These are phyloP conservation scores for Galerina marginata DNA, from an alignment of 768 basidiomycete genomes.

Conservation along the genomic window DNA sequence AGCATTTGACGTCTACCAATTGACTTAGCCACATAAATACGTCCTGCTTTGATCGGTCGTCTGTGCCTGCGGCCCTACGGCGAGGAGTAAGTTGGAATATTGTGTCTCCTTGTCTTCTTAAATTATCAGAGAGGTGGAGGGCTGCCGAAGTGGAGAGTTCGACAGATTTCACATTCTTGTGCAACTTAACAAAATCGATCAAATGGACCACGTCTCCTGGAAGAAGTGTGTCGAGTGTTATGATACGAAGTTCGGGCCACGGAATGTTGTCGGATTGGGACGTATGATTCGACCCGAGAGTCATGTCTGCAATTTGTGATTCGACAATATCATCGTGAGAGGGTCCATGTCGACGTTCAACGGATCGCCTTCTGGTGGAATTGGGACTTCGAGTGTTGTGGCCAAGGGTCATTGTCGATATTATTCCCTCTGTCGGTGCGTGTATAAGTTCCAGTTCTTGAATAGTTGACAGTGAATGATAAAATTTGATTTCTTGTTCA, in stretches of 20 bases:
- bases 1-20: not conserved
- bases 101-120: conserved; percentile 2
- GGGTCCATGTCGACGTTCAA: not conserved
- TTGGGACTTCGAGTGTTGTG: not conserved
- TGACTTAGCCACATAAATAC: not conserved
- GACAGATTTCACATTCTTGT: conserved; percentile 13
- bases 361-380: not conserved
- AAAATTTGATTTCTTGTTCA: not conserved
- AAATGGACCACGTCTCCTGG: not conserved
- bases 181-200: conserved; percentile 15
- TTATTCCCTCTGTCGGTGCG: not conserved
- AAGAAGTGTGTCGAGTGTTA: not conserved
- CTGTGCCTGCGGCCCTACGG: not conserved
- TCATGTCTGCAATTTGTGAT: not conserved
- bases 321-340: not conserved
- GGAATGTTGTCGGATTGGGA: not conserved
- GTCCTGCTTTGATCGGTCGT: not conserved
- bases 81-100: not conserved
- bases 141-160: conserved; percentile 16
- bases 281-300: too few species aligned
- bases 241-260: conserved; percentile 1
- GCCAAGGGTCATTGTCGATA: too few species aligned
- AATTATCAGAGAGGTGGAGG: conserved; percentile 18
- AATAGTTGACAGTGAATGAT: not conserved
- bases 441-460: not conserved